These are phyloP conservation scores for Delitschia confertaspora DNA, from an alignment of 495 filamentous ascomycete genomes.

Conservation along the genomic window DNA sequence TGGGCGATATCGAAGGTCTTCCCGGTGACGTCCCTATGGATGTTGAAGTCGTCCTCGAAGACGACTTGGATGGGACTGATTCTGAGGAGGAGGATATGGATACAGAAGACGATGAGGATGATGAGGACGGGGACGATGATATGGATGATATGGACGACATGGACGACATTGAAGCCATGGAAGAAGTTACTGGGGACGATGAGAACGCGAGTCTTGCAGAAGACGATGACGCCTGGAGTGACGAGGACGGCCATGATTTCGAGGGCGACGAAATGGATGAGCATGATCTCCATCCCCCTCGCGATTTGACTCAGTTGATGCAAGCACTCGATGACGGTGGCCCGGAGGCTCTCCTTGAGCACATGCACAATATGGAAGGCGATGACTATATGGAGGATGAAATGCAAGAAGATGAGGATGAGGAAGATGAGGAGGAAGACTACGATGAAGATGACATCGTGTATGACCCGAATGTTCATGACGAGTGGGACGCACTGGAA, in stretches of 20 bases:
- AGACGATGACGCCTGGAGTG: slow-evolving; percentile 53
- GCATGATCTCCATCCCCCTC: slow-evolving; percentile 15
- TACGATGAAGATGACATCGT: slow-evolving; percentile 36
- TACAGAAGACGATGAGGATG: slow-evolving; percentile 40
- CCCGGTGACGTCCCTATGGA: slow-evolving; percentile 66
- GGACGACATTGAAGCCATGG: slow-evolving; percentile 51
- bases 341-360: slow-evolving; percentile 16
- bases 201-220: slow-evolving; percentile 26
- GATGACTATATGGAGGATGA: slow-evolving; percentile 46
- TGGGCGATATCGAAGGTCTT: slow-evolving; percentile 79
- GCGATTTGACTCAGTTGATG: slow-evolving; percentile 2
- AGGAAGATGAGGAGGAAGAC: slow-evolving; percentile 36
- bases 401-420: slow-evolving; percentile 51
- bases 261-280: slow-evolving; percentile 37
- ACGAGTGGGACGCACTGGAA: slow-evolving; percentile 41
- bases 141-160: slow-evolving; percentile 48
- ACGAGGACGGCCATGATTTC: slow-evolving; percentile 48
- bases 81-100: slow-evolving; percentile 52
- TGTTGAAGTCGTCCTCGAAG: slow-evolving; percentile 78
- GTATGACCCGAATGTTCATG: slow-evolving; percentile 36
- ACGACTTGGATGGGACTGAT: slow-evolving; percentile 55
- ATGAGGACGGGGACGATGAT: slow-evolving; percentile 19
- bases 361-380: slow-evolving; percentile 23
- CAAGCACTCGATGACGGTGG: slow-evolving; percentile 18
- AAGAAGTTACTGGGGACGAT: slow-evolving; percentile 44